Evolutionary conservation across 192 early-diverging fungal species (phyloP), one percentile per base, ranked within the genome.

Genomic region (Backusella sp.): DNA sequence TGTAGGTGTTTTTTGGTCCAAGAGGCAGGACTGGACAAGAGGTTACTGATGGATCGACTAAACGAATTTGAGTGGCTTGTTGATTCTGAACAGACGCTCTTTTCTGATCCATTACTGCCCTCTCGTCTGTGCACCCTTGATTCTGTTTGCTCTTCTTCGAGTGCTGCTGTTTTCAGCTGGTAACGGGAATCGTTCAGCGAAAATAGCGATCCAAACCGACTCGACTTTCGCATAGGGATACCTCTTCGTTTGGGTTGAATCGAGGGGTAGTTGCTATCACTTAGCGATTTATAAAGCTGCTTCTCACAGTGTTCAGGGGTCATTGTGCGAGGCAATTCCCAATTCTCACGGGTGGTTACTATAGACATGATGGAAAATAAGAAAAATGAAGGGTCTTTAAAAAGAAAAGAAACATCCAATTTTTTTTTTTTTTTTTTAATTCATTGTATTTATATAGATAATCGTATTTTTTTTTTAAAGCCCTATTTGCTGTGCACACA

Each of bases 331-430:
- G 56, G 56, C 26, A 62, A 8, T 26, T 62, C 26, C 56, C 56
- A 62, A 62, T 23, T 62, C 26, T 62, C 56, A 14, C 26, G 56
- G 21, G 56, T 62, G 28, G 56, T 28, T 62, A 62, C 56, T 26
- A 62, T 62, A 62, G 56, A 62, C 56, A 62, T 62, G 12, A 62
- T 62, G 4, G 46, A 62, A 62, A 62, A 28, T 26, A 62, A 62
- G n/a, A 28, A 28, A 62, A 28, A 62, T 28, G 56, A 26, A 28
- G 26, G 56, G 23, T 62, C 11, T 62, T 28, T 28, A 62, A 62
- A 32, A 62, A 62, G 56, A 62, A 62, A 62, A 62, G 56, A 62
- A 62, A 62, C 56, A 62, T 62, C 23, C 26, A 26, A 26, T 59
- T 59, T 59, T 59, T 32, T 32, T 32, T 1, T 32, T 1, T 26